These are phyloP conservation scores for Botryotinia calthae DNA, from an alignment of 2,329 filamentous ascomycete genomes.

Conservation along the genomic window DNA sequence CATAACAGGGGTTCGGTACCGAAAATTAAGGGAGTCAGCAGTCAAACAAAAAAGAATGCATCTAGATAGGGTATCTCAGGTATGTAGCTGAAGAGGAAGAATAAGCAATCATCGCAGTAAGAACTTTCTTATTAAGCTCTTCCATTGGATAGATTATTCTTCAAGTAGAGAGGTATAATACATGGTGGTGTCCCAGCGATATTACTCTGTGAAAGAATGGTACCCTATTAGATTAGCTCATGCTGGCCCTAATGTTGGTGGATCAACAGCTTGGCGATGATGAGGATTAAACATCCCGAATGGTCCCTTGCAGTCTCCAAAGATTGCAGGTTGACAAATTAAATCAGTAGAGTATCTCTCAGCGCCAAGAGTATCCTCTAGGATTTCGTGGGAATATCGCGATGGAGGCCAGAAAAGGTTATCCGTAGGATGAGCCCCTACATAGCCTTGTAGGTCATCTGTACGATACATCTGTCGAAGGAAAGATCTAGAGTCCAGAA, in stretches of 20 bases:
- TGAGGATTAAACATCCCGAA: not conserved
- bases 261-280: not conserved
- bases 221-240: not conserved
- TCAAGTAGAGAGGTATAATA: not conserved
- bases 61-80: not conserved
- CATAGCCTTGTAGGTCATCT: not conserved
- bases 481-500: not conserved
- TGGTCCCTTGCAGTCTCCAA: not conserved
- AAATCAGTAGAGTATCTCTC: not conserved
- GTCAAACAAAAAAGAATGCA: not conserved
- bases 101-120: not conserved
- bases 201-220: not conserved
- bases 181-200: not conserved
- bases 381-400: not conserved
- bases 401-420: not conserved
- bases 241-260: slow-evolving; percentile 6
- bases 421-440: not conserved
- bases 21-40: not conserved
- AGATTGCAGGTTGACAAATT: not conserved
- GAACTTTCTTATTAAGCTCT: not conserved
- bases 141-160: not conserved
- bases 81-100: not conserved
- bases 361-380: not conserved
- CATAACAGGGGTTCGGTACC: not conserved
- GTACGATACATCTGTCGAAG: not conserved